Evolutionary conservation across 202 grass and related monocot genomes (phyloP), one percentile per base, ranked within the genome.

Genomic region (Cymbopogon flexuosus): DNA sequence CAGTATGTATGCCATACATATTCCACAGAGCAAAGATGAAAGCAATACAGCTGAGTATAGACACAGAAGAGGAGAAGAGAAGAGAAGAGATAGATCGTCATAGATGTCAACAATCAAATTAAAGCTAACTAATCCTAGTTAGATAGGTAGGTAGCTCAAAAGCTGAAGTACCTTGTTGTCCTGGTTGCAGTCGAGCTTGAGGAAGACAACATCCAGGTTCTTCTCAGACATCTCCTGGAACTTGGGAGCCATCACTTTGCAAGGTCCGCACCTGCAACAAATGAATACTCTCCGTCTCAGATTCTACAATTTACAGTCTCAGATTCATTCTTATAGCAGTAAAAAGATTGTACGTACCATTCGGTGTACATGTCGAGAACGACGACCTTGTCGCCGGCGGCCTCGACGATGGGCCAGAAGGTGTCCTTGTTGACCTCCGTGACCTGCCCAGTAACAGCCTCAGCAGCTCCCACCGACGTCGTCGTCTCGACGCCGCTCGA

Each of bases 301-400:
- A 46, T 46, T 45, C 12, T 4, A 15, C 43, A 46, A 51, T 51
- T 6, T 51, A 45, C 42, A 46, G 5, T 51, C 18, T 54, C 51
- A 21, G 54, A 22, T 23, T 58, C 54, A 49, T 49, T 49, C 46
- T 47, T 16, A 16, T 2, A 16, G 13, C 15, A 46, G 43, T 46
- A 46, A 46, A 14, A 9, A 45, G 27, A 10, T 10, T 15, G 9
- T 5, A 24, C 4, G 22, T 87, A 97, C 94, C 94, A 97, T 88
- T 94, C 85, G 18, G 94, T 97, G 83, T 94, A 97, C 94, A 97
- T 94, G 77, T 97, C 94, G 18, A 97, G 89, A 70, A 97, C 94
- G 58, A 97, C 89, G 21, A 92, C 3, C 85, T 90, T 94, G 6
- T 86, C 58, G 41, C 81, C 91, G 72, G 94, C 91, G 41, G 89